phyloP scores from a whole-genome alignment of 768 basidiomycete genomes.

The Lentinula sp. region DNA sequence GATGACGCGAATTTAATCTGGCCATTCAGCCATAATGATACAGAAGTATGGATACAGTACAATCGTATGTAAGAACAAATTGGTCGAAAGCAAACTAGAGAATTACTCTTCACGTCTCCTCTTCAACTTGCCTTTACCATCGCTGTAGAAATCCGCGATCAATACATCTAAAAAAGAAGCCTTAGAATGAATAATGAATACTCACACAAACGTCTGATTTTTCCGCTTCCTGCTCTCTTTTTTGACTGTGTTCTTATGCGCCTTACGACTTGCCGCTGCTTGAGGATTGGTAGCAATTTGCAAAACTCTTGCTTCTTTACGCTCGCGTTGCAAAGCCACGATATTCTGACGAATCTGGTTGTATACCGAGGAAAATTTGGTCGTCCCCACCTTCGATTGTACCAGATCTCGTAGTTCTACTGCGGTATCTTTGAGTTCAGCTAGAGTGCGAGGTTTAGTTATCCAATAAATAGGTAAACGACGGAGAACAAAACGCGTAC shows the following conservation, averaged over 20 bases:
- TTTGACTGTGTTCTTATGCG: slow-evolving; percentile 66
- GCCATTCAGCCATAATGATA: not conserved
- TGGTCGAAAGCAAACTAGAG: not conserved
- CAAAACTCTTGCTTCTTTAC: slow-evolving; percentile 55
- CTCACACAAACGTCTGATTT: slow-evolving; percentile 53
- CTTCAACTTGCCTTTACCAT: slow-evolving; percentile 44
- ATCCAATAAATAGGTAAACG: not conserved
- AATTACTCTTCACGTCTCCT: slow-evolving; percentile 29
- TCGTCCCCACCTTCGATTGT: slow-evolving; percentile 83
- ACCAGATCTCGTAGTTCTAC: slow-evolving; percentile 84
- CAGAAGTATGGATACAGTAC: not conserved
- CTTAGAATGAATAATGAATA: slow-evolving; percentile 10
- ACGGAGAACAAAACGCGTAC: slow-evolving; percentile 27
- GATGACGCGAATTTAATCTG: no score
- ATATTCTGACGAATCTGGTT: slow-evolving; percentile 73
- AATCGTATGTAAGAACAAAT: not conserved
- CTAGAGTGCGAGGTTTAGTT: slow-evolving; percentile 29
- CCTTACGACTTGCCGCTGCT: slow-evolving; percentile 68
- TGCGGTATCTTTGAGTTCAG: slow-evolving; percentile 76
- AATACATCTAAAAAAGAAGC: not conserved
- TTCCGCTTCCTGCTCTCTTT: slow-evolving; percentile 86
- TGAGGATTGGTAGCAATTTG: slow-evolving; percentile 70
- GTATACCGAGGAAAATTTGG: slow-evolving; percentile 74
- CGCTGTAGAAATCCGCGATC: slow-evolving; percentile 23
- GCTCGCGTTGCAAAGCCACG: slow-evolving; percentile 59